Conservation (phyloP, 768 basidiomycete species). For the Tricholomella constricta region DNA sequence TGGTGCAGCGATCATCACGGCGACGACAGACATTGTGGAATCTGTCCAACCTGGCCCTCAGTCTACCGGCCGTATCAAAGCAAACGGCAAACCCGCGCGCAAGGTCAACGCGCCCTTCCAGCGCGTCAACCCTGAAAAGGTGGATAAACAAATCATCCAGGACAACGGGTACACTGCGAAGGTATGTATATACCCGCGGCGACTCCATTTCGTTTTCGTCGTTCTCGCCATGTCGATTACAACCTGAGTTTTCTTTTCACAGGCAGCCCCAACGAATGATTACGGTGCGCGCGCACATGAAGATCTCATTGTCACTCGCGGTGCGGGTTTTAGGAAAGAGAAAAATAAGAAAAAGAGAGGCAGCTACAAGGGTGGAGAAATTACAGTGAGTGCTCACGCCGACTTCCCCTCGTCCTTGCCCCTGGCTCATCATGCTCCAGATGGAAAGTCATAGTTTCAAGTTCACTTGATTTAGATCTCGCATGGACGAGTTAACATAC, state of each 20-base stretch:
- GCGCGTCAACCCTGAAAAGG: conserved; percentile 69
- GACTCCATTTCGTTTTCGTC: neutral
- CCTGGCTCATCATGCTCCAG: conserved; percentile 35
- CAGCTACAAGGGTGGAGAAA: conserved; percentile 92
- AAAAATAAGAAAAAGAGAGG: conserved; percentile 99
- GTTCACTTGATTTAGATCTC: conserved; percentile 43
- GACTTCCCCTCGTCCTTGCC: neutral
- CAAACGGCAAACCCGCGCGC: conserved; percentile 33
- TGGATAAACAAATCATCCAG: conserved; percentile 38
- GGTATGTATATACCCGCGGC: conserved; percentile 42
- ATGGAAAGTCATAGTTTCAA: conserved; percentile 88
- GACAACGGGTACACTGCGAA: conserved; percentile 84
- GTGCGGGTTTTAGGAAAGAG: conserved; percentile 95
- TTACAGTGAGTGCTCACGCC: conserved; percentile 63
- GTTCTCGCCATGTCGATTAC: neutral
- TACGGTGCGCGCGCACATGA: conserved; percentile 85
- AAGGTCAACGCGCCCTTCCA: conserved; percentile 72
- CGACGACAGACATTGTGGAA: conserved; percentile 30
- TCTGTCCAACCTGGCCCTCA: conserved; percentile 13
- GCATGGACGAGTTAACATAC: conserved; percentile 7
- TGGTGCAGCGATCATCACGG: conserved; percentile 51
- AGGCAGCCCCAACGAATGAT: conserved; percentile 72
- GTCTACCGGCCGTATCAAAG: conserved; percentile 19
- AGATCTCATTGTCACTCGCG: conserved; percentile 91
- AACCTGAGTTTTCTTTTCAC: neutral